Evolutionary conservation across 2,329 filamentous ascomycete species (phyloP).

Genomic region (Cordyceps farinosa): DNA sequence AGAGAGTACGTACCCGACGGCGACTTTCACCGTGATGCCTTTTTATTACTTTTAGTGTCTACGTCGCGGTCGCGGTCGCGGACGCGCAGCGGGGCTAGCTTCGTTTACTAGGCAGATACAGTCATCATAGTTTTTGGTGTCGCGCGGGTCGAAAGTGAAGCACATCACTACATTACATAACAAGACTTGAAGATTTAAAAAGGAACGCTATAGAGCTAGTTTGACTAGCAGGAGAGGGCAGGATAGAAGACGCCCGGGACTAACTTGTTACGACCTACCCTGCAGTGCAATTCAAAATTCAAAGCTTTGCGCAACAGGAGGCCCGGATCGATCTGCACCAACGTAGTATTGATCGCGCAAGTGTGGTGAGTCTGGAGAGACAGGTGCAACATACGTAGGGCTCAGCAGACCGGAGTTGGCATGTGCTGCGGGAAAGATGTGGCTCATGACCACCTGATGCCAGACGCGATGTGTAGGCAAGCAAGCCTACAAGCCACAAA

Average conservation of each 20-base stretch:
- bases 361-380: background rate
- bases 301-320: background rate
- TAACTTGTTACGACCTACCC: background rate
- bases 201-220: no score
- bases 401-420: constrained; percentile 9
- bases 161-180: no score
- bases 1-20: background rate
- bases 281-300: background rate
- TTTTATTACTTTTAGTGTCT: background rate
- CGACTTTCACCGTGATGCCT: background rate
- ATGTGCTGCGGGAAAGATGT: background rate
- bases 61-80: background rate
- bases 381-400: constrained; percentile 5
- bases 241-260: no score
- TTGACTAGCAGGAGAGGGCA: no score
- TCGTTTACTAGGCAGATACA: background rate
- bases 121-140: background rate
- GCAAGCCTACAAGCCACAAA: background rate
- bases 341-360: constrained; percentile 1
- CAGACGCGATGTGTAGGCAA: background rate
- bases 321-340: constrained; percentile 1
- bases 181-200: no score
- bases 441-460: background rate
- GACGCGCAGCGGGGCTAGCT: background rate
- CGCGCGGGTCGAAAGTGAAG: background rate